Evolutionary conservation across 805 yeast genomes (phyloP).

Genomic region (Kazachstania taianensis): DNA sequence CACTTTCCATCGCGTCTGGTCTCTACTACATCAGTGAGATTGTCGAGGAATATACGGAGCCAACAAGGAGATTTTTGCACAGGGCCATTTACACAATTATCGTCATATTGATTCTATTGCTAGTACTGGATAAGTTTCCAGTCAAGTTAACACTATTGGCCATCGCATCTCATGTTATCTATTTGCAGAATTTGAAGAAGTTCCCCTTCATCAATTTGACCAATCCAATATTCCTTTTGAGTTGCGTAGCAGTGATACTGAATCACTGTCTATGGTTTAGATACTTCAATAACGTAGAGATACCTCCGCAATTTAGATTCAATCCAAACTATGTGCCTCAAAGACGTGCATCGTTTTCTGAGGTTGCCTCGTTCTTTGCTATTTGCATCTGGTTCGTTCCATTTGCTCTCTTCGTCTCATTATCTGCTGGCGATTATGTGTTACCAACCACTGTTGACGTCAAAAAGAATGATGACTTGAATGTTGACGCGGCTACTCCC

Average conservation of each 20-base stretch:
- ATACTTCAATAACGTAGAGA: slow-evolving; percentile 55
- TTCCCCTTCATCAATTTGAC: slow-evolving; percentile 78
- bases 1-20: slow-evolving; percentile 77
- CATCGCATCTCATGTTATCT: slow-evolving; percentile 58
- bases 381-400: slow-evolving; percentile 91
- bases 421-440: slow-evolving; percentile 84
- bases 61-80: slow-evolving; percentile 61
- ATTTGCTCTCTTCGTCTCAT: slow-evolving; percentile 78
- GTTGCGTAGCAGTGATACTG: slow-evolving; percentile 61
- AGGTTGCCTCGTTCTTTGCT: slow-evolving; percentile 93
- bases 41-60: slow-evolving; percentile 86
- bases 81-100: slow-evolving; percentile 57
- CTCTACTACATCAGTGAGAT: slow-evolving; percentile 82
- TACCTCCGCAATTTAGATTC: slow-evolving; percentile 59
- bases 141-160: slow-evolving; percentile 56
- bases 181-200: slow-evolving; percentile 62
- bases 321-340: slow-evolving; percentile 52
- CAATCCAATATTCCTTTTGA: slow-evolving; percentile 57
- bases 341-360: slow-evolving; percentile 69
- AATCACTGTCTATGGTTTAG: slow-evolving; percentile 90
- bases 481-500: slow-evolving; percentile 27
- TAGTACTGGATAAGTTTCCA: slow-evolving; percentile 74
- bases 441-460: slow-evolving; percentile 45
- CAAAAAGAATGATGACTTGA: slow-evolving; percentile 21
- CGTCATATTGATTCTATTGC: slow-evolving; percentile 42